Base-by-base conservation (phyloP, 306 rosid genomes). In the Cajanus cajan region DNA sequence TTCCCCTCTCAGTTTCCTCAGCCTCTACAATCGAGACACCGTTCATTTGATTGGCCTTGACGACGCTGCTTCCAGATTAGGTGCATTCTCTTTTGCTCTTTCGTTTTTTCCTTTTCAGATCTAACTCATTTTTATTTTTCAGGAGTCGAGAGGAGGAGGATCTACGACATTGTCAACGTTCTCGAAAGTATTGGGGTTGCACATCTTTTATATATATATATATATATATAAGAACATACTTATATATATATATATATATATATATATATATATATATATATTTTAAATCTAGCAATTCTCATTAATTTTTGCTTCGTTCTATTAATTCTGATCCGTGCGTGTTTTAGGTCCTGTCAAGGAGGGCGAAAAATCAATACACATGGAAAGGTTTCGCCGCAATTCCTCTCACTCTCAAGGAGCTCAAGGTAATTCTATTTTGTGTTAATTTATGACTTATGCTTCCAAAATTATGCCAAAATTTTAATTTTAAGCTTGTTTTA, bases 91-190 rank as follows among this genome's bases (percentile, higher is more conserved):
- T 16, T 10, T 16, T 58, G 18, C 1, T 8, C 5, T 37, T 0
- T 2, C 11, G 1, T 2, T 1, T 7, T 44, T 0, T 10, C 9
- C 0, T 25, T 40, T 24, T 41, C 21, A 2, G 41, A 77, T 39
- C 81, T 69, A 65, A 71, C 4, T 10, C 0, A n/a, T 14, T 28
- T 36, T 59, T 71, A 40, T 15, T 47, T 8, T 47, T 25, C 81
- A 91, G 98, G 98, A 8, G 99, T 95, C 0, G 97, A 95, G 77
- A 87, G 99, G 74, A 84, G 99, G 57, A 88, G 99, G 89, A 95
- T 95, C 82, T 95, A 95, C 9, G 99, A 95, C 45, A 95, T 93
- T 5, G 99, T 95, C 43, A 95, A 95, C 25, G 98, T 95, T 8
- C 55, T 93, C 45, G 99, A 95, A 78, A 95, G 99, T 43, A 88